Evolutionary conservation across 2,329 filamentous ascomycete genomes (phyloP).

Genomic region (Xylaria sp.): DNA sequence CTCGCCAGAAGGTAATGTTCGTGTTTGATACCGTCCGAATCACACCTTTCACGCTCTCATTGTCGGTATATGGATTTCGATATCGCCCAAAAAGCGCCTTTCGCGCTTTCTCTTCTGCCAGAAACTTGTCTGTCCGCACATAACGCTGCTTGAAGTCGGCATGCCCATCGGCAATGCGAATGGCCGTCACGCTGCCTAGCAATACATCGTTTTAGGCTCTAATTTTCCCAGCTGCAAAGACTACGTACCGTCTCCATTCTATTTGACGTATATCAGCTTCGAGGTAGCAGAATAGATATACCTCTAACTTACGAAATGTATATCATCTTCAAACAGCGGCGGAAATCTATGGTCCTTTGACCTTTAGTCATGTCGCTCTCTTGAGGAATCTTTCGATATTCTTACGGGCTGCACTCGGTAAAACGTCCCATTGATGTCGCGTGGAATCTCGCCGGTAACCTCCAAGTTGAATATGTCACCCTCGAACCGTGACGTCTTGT

Average conservation of each 20-base stretch:
- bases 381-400: neutral
- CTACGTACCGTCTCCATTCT: constrained; percentile 47
- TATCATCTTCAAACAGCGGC: constrained; percentile 65
- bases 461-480: constrained; percentile 56
- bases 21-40: constrained; percentile 68
- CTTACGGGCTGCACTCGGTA: constrained; percentile 59
- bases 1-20: constrained; percentile 68
- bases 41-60: constrained; percentile 63
- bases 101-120: constrained; percentile 45
- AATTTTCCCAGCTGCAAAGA: neutral
- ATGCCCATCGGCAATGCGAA: constrained; percentile 53
- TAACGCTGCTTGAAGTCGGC: constrained; percentile 57
- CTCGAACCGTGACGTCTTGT: constrained; percentile 53
- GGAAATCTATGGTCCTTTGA: constrained; percentile 60
- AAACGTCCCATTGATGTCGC: constrained; percentile 59
- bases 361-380: constrained; percentile 3
- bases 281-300: neutral
- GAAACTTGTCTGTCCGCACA: constrained; percentile 54
- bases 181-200: constrained; percentile 54
- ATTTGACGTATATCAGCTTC: constrained; percentile 18
- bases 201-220: constrained; percentile 39
- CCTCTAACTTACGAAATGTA: constrained; percentile 45
- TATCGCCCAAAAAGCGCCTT: constrained; percentile 63
- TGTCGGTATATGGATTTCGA: constrained; percentile 66
- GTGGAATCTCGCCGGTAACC: constrained; percentile 55